A percentile compares a stretch with the other conserved stretches of the same genome.
Conservation (phyloP, 225 moss, liverwort and hornwort genomes). For the Bryoerythrophyllum caledonicum region DNA sequence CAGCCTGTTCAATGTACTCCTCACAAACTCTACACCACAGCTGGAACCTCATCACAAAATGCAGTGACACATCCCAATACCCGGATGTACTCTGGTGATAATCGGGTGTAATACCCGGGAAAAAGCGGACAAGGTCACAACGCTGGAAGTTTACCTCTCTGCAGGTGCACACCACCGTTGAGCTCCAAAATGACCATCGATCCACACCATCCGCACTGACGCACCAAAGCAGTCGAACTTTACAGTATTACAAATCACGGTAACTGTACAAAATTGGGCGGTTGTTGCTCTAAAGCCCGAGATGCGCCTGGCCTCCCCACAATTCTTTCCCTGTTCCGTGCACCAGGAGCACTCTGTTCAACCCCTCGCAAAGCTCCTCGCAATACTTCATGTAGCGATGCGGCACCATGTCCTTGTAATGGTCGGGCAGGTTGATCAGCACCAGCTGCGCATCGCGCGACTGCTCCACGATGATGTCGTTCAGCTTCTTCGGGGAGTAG, state of each 20-base stretch:
- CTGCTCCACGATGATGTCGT: constrained; percentile 76
- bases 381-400: constrained; percentile 82
- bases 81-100: not conserved
- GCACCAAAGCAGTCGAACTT: constrained; percentile 13
- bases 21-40: not conserved
- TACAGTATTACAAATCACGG: constrained; percentile 16
- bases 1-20: not conserved
- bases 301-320: constrained; percentile 70
- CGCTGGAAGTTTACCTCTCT: not conserved
- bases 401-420: constrained; percentile 82
- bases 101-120: not conserved
- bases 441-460: constrained; percentile 72
- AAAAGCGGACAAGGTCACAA: not conserved
- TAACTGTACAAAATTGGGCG: constrained; percentile 29
- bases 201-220: not conserved
- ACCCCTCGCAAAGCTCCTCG: constrained; percentile 74
- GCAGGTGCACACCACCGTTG: not conserved
- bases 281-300: constrained; percentile 32
- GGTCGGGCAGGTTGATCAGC: constrained; percentile 87
- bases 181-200: not conserved
- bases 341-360: constrained; percentile 72
- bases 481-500: constrained; percentile 77
- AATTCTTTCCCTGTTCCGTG: constrained; percentile 89
- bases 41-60: not conserved
- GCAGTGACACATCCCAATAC: not conserved